phyloP scores from a whole-genome alignment of 2,329 filamentous ascomycete genomes.

The Colletotrichum lindemuthianum region DNA sequence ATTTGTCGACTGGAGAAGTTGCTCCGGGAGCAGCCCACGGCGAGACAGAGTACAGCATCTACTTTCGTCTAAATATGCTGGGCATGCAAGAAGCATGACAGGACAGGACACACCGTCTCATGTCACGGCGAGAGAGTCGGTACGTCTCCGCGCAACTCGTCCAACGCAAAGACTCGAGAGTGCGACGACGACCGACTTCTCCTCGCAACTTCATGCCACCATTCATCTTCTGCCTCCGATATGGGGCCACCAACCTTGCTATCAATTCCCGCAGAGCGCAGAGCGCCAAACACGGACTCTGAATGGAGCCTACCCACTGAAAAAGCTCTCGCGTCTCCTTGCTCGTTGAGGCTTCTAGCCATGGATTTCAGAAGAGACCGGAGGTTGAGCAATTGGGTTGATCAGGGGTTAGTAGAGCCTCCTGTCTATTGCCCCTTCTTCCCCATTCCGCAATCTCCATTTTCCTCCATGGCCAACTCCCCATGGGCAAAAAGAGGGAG shows the following conservation, averaged over 20 bases:
- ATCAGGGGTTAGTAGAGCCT: neutral
- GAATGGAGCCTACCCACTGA: constrained; percentile 18
- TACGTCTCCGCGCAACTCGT: neutral
- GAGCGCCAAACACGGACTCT: constrained; percentile 4
- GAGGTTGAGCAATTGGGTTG: constrained; percentile 13
- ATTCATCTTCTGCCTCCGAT: neutral
- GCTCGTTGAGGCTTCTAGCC: neutral
- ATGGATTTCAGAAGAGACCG: constrained; percentile 1
- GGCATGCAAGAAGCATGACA: constrained; percentile 1
- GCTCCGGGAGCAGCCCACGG: constrained; percentile 24
- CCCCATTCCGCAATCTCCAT: neutral
- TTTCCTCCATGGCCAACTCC: neutral
- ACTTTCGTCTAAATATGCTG: neutral
- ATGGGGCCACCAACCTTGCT: constrained; percentile 21
- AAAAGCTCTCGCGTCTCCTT: constrained; percentile 20
- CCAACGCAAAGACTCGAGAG: no score
- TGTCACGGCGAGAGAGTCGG: neutral
- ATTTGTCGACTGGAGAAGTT: constrained; percentile 19
- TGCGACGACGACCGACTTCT: no score
- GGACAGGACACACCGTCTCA: constrained; percentile 2
- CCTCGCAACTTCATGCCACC: constrained; percentile 11
- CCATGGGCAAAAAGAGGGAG: constrained; percentile 24
- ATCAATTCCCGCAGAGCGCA: neutral
- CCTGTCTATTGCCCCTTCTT: neutral
- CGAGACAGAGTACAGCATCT: neutral